These are phyloP conservation scores for Phaffia rhodozyma DNA, from an alignment of 1,284 basidiomycete genomes.

Conservation along the genomic window DNA sequence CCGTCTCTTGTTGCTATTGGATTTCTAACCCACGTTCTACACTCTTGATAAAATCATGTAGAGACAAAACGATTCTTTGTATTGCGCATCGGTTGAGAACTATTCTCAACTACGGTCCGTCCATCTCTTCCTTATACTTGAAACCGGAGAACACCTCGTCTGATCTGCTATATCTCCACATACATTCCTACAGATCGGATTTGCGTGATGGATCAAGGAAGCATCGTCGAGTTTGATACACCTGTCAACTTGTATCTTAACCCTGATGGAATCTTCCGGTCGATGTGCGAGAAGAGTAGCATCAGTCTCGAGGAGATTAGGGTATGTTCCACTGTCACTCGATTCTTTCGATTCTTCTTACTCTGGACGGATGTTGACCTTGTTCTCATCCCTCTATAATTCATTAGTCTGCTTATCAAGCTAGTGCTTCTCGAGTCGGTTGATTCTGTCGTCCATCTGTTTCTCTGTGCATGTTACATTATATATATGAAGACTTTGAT, in stretches of 20 bases:
- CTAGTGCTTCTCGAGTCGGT: too few species aligned
- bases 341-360: too few species aligned
- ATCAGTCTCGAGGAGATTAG: constrained; percentile 54
- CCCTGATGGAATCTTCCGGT: constrained; percentile 58
- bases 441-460: too few species aligned
- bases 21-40: too few species aligned
- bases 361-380: too few species aligned
- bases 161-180: constrained; percentile 18
- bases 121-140: neutral
- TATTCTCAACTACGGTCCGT: constrained; percentile 1
- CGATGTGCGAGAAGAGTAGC: constrained; percentile 60
- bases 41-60: too few species aligned
- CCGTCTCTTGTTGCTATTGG: neutral
- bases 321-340: neutral
- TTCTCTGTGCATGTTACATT: too few species aligned
- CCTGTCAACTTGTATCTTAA: constrained; percentile 60
- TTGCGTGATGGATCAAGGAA: constrained; percentile 14
- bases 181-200: neutral
- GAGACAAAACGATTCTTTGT: neutral
- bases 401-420: too few species aligned
- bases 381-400: too few species aligned
- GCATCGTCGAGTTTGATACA: constrained; percentile 60
- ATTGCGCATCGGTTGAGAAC: constrained; percentile 15
- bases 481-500: too few species aligned
- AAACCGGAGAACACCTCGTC: neutral